These are phyloP conservation scores for Coelastrella sp. DNA, from an alignment of 139 green algal species.

Conservation along the genomic window DNA sequence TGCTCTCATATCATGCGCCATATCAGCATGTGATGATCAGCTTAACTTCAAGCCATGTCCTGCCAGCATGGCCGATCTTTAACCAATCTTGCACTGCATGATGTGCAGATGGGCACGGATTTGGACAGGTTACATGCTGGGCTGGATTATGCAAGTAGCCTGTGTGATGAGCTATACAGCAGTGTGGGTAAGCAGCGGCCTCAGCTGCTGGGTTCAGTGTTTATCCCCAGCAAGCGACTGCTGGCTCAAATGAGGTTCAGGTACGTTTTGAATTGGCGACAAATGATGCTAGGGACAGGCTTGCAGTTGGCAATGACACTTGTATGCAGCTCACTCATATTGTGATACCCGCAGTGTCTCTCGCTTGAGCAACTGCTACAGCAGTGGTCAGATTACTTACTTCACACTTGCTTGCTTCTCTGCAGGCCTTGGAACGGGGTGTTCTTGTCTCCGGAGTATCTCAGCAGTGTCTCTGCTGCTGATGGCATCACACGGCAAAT, in stretches of 20 bases:
- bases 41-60: too few species aligned
- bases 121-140: slow-evolving; percentile 36
- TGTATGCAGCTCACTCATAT: too few species aligned
- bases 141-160: background rate
- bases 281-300: too few species aligned
- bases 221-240: slow-evolving; percentile 62
- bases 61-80: too few species aligned
- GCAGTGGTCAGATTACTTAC: too few species aligned
- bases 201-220: slow-evolving; percentile 56
- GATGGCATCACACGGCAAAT: slow-evolving; percentile 52
- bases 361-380: too few species aligned
- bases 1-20: background rate
- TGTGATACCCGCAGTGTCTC: too few species aligned
- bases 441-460: slow-evolving; percentile 65
- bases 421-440: slow-evolving; percentile 67
- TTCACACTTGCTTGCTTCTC: background rate
- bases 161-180: background rate
- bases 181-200: background rate
- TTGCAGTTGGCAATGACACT: too few species aligned
- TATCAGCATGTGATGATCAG: too few species aligned
- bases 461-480: slow-evolving; percentile 57
- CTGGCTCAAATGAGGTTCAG: slow-evolving; percentile 69
- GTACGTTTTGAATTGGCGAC: background rate
- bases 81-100: too few species aligned
- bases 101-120: slow-evolving; percentile 57